Conservation (phyloP, 441 rosid genomes). For the Aquilaria agallochum region DNA sequence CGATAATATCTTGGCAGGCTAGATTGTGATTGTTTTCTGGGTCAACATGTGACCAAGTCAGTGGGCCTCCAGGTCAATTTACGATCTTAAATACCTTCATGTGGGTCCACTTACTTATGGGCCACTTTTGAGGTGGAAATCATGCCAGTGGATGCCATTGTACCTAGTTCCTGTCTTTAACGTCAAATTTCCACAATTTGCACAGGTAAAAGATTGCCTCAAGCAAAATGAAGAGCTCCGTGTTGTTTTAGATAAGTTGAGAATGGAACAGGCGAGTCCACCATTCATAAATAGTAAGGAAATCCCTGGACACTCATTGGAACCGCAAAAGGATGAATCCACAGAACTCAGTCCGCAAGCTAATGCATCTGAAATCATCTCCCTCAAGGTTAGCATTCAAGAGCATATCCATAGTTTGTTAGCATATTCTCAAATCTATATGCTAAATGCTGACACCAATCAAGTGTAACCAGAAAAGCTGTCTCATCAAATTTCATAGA, state of each 20-base stretch:
- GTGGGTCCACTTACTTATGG: no score
- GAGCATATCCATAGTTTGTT: neutral
- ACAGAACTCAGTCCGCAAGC: constrained; percentile 33
- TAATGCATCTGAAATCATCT: constrained; percentile 42
- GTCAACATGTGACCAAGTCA: no score
- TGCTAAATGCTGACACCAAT: neutral
- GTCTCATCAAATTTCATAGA: neutral
- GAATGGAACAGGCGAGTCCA: constrained; percentile 58
- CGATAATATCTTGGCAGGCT: no score
- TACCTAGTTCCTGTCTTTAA: no score
- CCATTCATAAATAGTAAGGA: constrained; percentile 22
- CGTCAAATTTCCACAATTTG: no score
- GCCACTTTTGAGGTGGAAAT: no score
- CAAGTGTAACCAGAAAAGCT: neutral
- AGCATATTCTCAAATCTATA: neutral
- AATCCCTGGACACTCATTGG: constrained; percentile 19
- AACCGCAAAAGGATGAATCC: constrained; percentile 21
- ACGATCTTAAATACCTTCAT: no score
- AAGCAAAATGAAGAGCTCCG: constrained; percentile 91
- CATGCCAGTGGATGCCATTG: no score
- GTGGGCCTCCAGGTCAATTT: no score
- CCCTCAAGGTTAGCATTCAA: constrained; percentile 64
- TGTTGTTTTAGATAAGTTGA: constrained; percentile 52
- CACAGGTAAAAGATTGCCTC: constrained; percentile 81
- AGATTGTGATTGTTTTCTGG: no score